Evolutionary conservation across 345 rosid species (phyloP), one percentile per base, ranked within the genome.

Genomic region (Dovyalis caffra): DNA sequence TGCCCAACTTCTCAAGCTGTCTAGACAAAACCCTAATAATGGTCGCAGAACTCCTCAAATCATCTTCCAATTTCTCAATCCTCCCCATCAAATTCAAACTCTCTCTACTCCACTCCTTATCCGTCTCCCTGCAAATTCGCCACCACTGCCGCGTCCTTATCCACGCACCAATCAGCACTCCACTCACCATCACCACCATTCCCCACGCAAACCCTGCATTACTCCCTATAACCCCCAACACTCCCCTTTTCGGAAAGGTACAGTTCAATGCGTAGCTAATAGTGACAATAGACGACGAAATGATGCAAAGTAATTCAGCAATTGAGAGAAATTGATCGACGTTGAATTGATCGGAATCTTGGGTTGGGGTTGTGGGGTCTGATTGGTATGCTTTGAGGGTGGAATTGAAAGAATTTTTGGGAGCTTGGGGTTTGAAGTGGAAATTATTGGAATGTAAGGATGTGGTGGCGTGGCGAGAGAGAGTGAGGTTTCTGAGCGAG

Each of bases 1-100:
- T 91, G 49, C 97, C 99, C 37, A 95, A 77, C 85, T 95, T 93
- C 90, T 95, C 99, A 26, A 95, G 84, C 86, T 90, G 97, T 78
- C 93, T 86, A 0, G 98, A 93, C 73, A 95, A 85, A 64, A 81
- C 95, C 75, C 89, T 84, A 70, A 90, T 83, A 56, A 91, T 87
- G 3, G 90, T 78, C 8, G 79, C 84, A 1, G 91, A 90, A 70
- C 80, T 91, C 87, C 83, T 89, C 75, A 87, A 77, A 82, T 93
- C 97, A 73, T 91, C 93, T 75, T 95, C 99, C 82, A 95, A 76
- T 77, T 83, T 91, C 87, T 95, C 98, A 74, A 95, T 76, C 76
- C 95, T 84, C 82, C 71, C 88, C 64, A 87, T 78, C 78, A 95
- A 80, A 84, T 90, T 82, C 75, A 82, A 80, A 14, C 83, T 85